Conservation (phyloP, 2,329 filamentous ascomycete genomes). For the Fusarium siculi region DNA sequence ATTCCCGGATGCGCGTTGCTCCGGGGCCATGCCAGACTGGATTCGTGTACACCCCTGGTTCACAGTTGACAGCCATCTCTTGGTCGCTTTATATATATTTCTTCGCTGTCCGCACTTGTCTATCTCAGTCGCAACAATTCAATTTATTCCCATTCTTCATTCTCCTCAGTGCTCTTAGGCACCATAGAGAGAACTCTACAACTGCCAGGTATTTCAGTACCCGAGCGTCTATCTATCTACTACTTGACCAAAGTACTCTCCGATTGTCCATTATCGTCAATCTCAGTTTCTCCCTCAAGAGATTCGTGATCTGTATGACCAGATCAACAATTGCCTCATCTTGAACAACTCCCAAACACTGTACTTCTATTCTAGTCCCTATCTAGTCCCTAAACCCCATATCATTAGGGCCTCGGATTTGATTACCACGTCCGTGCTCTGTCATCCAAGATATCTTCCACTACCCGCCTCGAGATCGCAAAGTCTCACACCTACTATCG, state of each 20-base stretch:
- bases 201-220: conserved; percentile 4
- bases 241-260: neutral
- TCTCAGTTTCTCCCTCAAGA: neutral
- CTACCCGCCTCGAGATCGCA: conserved; percentile 1
- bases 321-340: conserved; percentile 30
- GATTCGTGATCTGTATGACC: conserved; percentile 15
- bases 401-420: conserved; percentile 8
- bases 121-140: conserved; percentile 1
- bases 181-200: conserved; percentile 7
- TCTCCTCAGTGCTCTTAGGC: conserved; percentile 27
- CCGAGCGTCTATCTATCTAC: neutral
- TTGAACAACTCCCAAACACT: conserved; percentile 3
- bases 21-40: conserved; percentile 16
- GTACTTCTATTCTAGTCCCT: neutral
- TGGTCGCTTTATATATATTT: conserved; percentile 8
- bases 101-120: conserved; percentile 9
- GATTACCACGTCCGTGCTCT: conserved; percentile 17
- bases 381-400: neutral
- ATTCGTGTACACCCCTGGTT: conserved; percentile 18
- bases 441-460: conserved; percentile 3
- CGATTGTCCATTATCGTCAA: neutral
- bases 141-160: neutral
- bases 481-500: conserved; percentile 2
- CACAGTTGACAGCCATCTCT: neutral
- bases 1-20: conserved; percentile 28